Evolutionary conservation across 495 filamentous ascomycete genomes (phyloP).

Genomic region (Gamarada debralockiae): DNA sequence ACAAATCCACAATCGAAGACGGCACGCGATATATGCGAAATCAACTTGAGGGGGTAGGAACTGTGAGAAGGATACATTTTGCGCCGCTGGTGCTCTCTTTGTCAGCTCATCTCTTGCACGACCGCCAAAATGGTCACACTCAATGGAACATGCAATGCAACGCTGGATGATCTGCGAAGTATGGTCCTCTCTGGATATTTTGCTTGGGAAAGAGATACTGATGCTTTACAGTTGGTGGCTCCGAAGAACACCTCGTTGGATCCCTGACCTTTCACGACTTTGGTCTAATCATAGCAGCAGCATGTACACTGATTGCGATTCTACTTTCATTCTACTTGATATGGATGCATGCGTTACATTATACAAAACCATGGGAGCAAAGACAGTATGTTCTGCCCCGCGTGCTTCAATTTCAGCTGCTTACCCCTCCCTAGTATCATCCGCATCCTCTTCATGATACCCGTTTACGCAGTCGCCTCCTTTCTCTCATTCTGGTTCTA

Average conservation of each 20-base stretch:
- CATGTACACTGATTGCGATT: constrained; percentile 50
- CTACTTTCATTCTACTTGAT: constrained; percentile 61
- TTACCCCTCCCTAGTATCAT: constrained; percentile 55
- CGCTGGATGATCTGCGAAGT: constrained; percentile 54
- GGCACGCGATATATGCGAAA: neutral
- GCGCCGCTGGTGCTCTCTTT: neutral
- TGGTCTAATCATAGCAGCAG: constrained; percentile 47
- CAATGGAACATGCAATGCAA: constrained; percentile 44
- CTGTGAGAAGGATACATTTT: neutral
- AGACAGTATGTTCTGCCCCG: constrained; percentile 50
- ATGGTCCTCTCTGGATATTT: constrained; percentile 24
- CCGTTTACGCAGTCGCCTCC: constrained; percentile 74
- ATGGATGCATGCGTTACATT: constrained; percentile 74
- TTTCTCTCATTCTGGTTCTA: constrained; percentile 78
- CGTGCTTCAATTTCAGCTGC: neutral
- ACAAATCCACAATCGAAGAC: neutral
- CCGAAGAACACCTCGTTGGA: constrained; percentile 39
- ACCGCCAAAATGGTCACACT: constrained; percentile 15
- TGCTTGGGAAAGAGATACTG: constrained; percentile 3
- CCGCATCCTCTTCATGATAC: constrained; percentile 88
- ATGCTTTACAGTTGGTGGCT: constrained; percentile 16
- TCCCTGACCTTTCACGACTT: constrained; percentile 53
- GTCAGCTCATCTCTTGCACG: neutral
- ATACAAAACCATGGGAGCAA: constrained; percentile 78
- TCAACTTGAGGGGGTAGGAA: neutral